Conservation (phyloP, 805 yeast species). For the Yamadazyma akitaensis region DNA sequence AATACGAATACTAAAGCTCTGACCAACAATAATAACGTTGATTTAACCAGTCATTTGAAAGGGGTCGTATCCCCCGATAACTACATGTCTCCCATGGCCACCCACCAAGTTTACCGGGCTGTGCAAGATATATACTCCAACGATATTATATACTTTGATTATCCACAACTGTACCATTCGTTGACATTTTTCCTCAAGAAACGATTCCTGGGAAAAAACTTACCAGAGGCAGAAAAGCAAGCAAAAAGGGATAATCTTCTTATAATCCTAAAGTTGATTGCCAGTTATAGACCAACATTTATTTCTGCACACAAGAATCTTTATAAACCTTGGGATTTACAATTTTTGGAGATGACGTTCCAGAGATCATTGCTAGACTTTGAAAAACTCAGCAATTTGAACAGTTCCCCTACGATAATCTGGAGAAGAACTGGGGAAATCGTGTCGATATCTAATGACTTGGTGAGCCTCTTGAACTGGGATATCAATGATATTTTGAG, state of each 20-base stretch:
- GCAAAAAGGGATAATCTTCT: slow-evolving; percentile 32
- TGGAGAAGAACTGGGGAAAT: slow-evolving; percentile 89
- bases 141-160: slow-evolving; percentile 51
- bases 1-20: neutral
- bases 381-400: slow-evolving; percentile 43
- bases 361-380: slow-evolving; percentile 44
- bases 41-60: slow-evolving; percentile 4
- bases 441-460: slow-evolving; percentile 73
- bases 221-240: slow-evolving; percentile 27
- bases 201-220: slow-evolving; percentile 52
- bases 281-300: slow-evolving; percentile 70
- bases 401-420: slow-evolving; percentile 76
- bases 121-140: slow-evolving; percentile 49
- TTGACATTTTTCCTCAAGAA: slow-evolving; percentile 52
- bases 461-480: slow-evolving; percentile 66
- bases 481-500: slow-evolving; percentile 54
- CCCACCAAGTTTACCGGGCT: slow-evolving; percentile 53
- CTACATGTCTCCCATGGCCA: slow-evolving; percentile 55
- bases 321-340: slow-evolving; percentile 62
- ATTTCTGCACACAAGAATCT: slow-evolving; percentile 72
- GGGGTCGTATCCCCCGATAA: neutral
- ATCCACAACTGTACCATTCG: slow-evolving; percentile 61
- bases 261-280: slow-evolving; percentile 54
- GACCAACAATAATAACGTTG: slow-evolving; percentile 1
- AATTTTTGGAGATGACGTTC: slow-evolving; percentile 46